A percentile compares a stretch with the other conserved stretches of the same genome.
phyloP scores from a whole-genome alignment of 257 asterid genomes.

The Lycium ferocissimum region DNA sequence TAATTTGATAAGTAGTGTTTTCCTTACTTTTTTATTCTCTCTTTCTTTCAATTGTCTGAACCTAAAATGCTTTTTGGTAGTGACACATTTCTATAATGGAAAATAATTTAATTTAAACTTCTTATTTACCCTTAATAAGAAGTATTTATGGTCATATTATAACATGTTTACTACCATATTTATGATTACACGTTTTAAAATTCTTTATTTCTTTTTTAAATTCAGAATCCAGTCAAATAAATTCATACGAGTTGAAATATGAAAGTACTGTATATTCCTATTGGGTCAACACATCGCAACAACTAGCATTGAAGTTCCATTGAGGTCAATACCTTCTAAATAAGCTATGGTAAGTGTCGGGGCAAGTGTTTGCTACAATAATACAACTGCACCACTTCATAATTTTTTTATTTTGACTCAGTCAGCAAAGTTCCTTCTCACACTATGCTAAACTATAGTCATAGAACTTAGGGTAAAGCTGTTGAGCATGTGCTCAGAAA shows the following conservation, averaged over 20 bases:
- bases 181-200: too few species aligned
- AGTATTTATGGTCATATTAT: too few species aligned
- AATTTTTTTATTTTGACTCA: background rate
- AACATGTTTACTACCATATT: too few species aligned
- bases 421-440: background rate
- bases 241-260: background rate
- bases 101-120: too few species aligned
- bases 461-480: background rate
- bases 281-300: background rate
- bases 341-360: background rate
- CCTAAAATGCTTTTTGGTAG: too few species aligned
- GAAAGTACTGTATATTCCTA: background rate
- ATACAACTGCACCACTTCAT: slow-evolving; percentile 11
- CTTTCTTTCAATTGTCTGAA: too few species aligned
- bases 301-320: background rate
- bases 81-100: background rate
- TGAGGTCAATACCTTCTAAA: background rate
- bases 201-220: too few species aligned
- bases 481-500: slow-evolving; percentile 24
- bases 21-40: background rate
- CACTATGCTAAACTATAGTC: background rate
- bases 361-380: background rate
- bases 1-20: too few species aligned
- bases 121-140: too few species aligned
- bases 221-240: too few species aligned